phyloP scores from a whole-genome alignment of 306 rosid species.

The Vachellia collinsii region DNA sequence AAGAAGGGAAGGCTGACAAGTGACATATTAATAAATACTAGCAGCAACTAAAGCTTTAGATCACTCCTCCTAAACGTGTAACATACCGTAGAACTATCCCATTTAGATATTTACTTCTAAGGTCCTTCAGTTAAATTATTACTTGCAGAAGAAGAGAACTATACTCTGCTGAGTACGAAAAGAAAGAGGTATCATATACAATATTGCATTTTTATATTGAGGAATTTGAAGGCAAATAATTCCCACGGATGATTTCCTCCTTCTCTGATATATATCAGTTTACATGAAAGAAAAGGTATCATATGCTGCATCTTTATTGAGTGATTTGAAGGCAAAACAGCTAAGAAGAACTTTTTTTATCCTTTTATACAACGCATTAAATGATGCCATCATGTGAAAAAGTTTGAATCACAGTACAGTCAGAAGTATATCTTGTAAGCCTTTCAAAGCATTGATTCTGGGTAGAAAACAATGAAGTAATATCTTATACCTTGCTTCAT shows the following conservation, averaged over 20 bases:
- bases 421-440: neutral
- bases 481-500: slow-evolving; percentile 32
- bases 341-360: neutral
- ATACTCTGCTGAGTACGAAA: neutral
- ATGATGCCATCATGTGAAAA: neutral
- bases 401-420: neutral
- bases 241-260: no score
- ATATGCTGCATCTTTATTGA: neutral
- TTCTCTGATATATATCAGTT: no score
- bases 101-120: neutral
- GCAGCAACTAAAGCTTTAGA: neutral
- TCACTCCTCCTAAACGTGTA: neutral
- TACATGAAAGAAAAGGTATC: neutral
- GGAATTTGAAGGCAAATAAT: neutral
- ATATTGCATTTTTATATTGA: no score
- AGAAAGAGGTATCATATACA: neutral
- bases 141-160: neutral
- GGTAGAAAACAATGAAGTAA: neutral
- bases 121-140: neutral
- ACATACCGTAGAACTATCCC: neutral
- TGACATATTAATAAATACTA: neutral
- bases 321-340: neutral
- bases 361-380: neutral
- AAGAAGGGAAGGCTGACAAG: neutral
- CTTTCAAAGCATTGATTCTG: slow-evolving; percentile 24